Conservation (phyloP, 1,139 yeast species). For the Debaryomyces sp. region DNA sequence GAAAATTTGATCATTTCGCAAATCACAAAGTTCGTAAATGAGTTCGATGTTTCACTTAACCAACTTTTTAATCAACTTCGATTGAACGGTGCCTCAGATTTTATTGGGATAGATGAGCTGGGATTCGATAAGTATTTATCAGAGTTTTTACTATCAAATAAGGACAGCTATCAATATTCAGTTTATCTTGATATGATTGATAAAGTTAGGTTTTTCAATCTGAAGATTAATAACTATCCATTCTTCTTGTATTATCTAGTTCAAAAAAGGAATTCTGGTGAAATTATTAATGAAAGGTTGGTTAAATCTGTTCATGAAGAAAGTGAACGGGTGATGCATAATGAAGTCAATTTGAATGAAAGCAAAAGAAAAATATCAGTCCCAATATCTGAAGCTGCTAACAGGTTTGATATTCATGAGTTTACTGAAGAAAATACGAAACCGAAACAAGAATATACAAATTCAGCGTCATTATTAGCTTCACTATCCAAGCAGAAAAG, state of each 20-base stretch:
- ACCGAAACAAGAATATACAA: slow-evolving; percentile 20
- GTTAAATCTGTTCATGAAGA: not conserved
- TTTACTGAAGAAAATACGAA: slow-evolving; percentile 15
- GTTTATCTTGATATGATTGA: slow-evolving; percentile 16
- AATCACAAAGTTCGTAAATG: slow-evolving; percentile 17
- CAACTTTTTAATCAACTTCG: slow-evolving; percentile 13
- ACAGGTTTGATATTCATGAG: slow-evolving; percentile 28
- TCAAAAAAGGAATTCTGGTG: not conserved
- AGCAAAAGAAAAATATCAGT: slow-evolving; percentile 2
- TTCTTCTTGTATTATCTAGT: slow-evolving; percentile 16
- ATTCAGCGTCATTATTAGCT: slow-evolving; percentile 25
- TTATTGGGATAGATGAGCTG: slow-evolving; percentile 2
- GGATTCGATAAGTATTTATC: slow-evolving; percentile 18
- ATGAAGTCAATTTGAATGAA: not conserved
- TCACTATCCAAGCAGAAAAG: slow-evolving; percentile 16
- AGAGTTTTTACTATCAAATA: not conserved
- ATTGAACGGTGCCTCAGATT: not conserved
- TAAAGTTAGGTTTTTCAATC: slow-evolving; percentile 15
- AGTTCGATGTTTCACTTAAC: slow-evolving; percentile 15
- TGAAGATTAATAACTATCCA: slow-evolving; percentile 25
- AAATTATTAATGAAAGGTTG: not conserved
- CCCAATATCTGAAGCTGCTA: slow-evolving; percentile 4
- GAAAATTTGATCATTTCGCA: slow-evolving; percentile 18
- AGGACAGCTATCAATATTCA: slow-evolving; percentile 14
- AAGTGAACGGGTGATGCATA: not conserved